Conservation (phyloP, 257 asterid species). For the Solanum dulcamara region DNA sequence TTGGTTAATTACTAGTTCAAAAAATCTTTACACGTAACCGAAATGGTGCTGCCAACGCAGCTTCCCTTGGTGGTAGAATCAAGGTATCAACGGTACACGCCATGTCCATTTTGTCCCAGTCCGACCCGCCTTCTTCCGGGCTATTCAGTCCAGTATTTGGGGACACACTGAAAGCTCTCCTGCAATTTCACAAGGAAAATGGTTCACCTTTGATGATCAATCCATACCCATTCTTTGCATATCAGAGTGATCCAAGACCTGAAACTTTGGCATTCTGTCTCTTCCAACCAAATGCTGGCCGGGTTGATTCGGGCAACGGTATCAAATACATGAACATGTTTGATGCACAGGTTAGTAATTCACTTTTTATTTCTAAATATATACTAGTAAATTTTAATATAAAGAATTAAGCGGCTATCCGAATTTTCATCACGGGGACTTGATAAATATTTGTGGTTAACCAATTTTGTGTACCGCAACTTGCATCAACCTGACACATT, state of each 20-base stretch:
- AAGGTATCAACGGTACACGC: constrained; percentile 90
- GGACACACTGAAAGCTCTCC: constrained; percentile 44
- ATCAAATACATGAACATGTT: constrained; percentile 97
- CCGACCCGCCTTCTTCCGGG: constrained; percentile 88
- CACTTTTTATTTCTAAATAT: not conserved
- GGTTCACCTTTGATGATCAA: constrained; percentile 88
- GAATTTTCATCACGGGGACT: not conserved
- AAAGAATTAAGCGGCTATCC: not conserved
- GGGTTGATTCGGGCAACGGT: constrained; percentile 56
- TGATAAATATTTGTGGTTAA: not conserved
- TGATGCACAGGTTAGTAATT: constrained; percentile 77
- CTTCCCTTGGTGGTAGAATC: constrained; percentile 64
- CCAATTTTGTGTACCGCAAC: not conserved
- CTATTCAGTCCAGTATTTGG: constrained; percentile 39
- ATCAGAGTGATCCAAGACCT: constrained; percentile 75
- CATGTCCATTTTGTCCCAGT: constrained; percentile 69
- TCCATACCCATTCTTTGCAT: constrained; percentile 92
- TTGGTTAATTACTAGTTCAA: not conserved
- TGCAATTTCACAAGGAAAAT: constrained; percentile 49
- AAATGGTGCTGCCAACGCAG: constrained; percentile 20
- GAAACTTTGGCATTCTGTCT: constrained; percentile 84
- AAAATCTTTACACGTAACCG: not conserved
- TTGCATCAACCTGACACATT: not conserved
- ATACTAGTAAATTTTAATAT: not conserved
- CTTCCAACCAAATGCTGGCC: constrained; percentile 89